Evolutionary conservation across 2,329 filamentous ascomycete genomes (phyloP), one percentile per base, ranked within the genome.

Genomic region (Verticillium dahliae): DNA sequence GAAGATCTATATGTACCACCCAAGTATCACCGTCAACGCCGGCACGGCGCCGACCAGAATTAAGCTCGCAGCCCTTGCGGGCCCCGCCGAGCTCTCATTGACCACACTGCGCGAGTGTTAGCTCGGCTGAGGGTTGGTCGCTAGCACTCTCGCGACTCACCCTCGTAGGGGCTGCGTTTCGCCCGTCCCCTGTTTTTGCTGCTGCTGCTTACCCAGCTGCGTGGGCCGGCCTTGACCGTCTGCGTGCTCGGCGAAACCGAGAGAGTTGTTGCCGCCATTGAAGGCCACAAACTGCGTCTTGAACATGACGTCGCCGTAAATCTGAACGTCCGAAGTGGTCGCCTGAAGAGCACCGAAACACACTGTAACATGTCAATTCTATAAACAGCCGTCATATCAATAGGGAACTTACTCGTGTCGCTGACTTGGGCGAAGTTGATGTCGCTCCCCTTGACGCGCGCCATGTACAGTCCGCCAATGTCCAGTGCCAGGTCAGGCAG

Each of bases 281-380:
- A 85, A 85, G 15, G 77, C 82, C 31, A 85, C 81, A 67, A 84
- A 85, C 69, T 85, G 81, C 37, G 81, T 82, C 75, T 85, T 85
- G 76, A 86, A 85, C 70, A 86, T 81, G 67, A 85, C 80, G 68
- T 86, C 83, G 18, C 84, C 84, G 68, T 83, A 86, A 70, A 91
- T 86, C 73, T 87, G 84, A 41, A 89, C 72, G 34, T 76, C 74
- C 14, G 76, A 75, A 1, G 80, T 77, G 56, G 83, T 84, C 37
- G 82, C 79, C 75, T 91, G 88, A 18, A 91, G 74, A 67, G 87
- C 88, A 63, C 87, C 88, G 66, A 88, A 90, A 77, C 88, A 91
- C 61, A 78, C 80, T 82, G 61, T 34, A 31, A 57, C 1, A 27
- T 3, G 27, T 58, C 18, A 50, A 18, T 37, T 14, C 10, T 1